phyloP scores from a whole-genome alignment of 805 yeast genomes.

The Metschnikowia cerradonensis region DNA sequence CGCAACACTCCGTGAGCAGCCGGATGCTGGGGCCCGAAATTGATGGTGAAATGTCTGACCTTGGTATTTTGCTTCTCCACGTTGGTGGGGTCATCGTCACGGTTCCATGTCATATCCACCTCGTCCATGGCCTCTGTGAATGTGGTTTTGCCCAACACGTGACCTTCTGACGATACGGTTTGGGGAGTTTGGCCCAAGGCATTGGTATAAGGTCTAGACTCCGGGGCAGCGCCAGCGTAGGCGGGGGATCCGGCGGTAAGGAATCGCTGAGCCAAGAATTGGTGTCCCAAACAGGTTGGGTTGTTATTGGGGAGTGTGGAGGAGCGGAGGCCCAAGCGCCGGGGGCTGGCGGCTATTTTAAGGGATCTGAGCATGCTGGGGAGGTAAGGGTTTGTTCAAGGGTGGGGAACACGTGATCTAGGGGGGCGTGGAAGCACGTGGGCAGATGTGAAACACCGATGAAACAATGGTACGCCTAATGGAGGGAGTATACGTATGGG shows the following conservation, averaged over 20 bases:
- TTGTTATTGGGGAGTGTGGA: too few species aligned
- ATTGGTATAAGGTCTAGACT: constrained; percentile 30
- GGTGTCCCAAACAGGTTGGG: too few species aligned
- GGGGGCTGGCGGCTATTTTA: neutral
- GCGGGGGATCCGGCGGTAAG: constrained; percentile 18
- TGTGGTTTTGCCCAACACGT: constrained; percentile 38
- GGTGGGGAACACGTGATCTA: neutral
- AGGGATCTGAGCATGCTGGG: constrained; percentile 11
- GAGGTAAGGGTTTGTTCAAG: constrained; percentile 1
- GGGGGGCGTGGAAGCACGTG: neutral
- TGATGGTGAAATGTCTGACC: constrained; percentile 83
- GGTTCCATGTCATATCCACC: constrained; percentile 43
- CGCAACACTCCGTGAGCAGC: constrained; percentile 93
- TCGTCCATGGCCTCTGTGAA: constrained; percentile 44
- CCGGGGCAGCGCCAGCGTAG: constrained; percentile 18
- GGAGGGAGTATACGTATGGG: too few species aligned
- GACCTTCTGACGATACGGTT: constrained; percentile 32
- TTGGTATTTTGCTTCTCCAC: constrained; percentile 45
- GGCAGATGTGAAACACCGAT: neutral
- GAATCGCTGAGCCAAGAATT: constrained; percentile 8
- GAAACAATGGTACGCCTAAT: neutral
- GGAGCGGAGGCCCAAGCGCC: neutral
- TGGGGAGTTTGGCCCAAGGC: constrained; percentile 38
- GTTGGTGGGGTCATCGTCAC: constrained; percentile 40
- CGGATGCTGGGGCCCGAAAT: constrained; percentile 93